A percentile compares a stretch with the other conserved stretches of the same genome.
Evolutionary conservation across 257 asterid genomes (phyloP).

Genomic region (Penstemon newberryi): DNA sequence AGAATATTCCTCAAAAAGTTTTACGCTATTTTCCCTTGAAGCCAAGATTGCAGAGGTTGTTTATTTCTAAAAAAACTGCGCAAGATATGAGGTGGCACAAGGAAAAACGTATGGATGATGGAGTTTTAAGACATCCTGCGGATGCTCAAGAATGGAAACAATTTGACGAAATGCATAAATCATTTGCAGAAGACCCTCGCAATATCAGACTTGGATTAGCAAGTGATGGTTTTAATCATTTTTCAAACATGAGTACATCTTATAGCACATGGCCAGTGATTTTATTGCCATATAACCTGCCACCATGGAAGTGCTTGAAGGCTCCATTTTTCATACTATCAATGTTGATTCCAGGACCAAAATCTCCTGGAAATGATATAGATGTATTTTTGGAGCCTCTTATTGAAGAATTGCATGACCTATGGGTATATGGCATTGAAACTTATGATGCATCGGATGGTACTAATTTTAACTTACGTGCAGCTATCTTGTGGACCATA

Average conservation of each 20-base stretch:
- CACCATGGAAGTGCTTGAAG: constrained; percentile 7
- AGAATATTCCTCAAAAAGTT: not conserved
- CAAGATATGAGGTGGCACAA: not conserved
- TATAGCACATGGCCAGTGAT: not conserved
- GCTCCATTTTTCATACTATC: not conserved
- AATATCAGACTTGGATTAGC: constrained; percentile 2
- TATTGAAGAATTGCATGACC: not conserved
- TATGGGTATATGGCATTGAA: constrained; percentile 1
- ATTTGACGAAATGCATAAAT: not conserved
- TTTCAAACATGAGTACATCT: too few relatives aligned
- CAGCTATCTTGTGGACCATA: constrained; percentile 19
- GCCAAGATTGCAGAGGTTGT: constrained; percentile 4
- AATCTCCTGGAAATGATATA: not conserved
- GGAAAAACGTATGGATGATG: too few relatives aligned
- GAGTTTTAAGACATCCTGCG: not conserved
- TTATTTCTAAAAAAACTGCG: not conserved
- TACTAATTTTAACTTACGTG: not conserved
- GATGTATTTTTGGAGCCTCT: constrained; percentile 10
- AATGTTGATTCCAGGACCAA: not conserved
- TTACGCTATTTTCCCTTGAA: constrained; percentile 8
- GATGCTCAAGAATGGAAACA: constrained; percentile 6
- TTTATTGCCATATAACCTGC: constrained; percentile 7
- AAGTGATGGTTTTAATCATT: not conserved
- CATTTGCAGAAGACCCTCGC: not conserved
- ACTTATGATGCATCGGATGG: not conserved